These are phyloP conservation scores for Colletotrichum lindemuthianum DNA, from an alignment of 2,329 filamentous ascomycete species.

Conservation along the genomic window DNA sequence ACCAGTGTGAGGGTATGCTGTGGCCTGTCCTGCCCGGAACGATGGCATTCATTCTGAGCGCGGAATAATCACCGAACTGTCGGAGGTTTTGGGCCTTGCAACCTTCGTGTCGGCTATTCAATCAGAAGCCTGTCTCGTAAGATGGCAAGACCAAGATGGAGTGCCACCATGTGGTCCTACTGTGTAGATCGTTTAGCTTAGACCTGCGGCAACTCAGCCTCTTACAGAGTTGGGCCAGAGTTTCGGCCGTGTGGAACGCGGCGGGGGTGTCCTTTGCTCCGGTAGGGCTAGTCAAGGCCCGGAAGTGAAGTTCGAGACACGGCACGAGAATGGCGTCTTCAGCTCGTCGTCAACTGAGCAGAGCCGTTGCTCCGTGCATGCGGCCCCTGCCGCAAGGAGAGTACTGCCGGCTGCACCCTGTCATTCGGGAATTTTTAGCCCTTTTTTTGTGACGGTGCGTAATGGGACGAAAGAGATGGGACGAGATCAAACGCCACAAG, in stretches of 20 bases:
- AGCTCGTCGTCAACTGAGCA: background rate
- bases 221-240: background rate
- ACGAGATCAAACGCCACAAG: conserved; percentile 5
- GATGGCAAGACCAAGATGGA: no score
- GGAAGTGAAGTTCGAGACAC: background rate
- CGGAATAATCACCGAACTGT: no score
- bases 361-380: background rate
- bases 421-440: background rate
- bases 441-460: background rate
- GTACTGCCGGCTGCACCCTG: no score
- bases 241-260: conserved; percentile 10
- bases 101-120: no score
- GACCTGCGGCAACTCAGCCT: conserved; percentile 5
- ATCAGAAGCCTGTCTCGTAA: no score
- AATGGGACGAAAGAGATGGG: conserved; percentile 8
- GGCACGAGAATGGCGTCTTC: background rate
- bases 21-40: no score
- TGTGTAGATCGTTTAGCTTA: background rate
- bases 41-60: no score
- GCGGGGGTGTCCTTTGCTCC: background rate
- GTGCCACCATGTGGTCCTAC: no score
- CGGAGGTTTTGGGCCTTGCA: no score
- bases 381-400: no score
- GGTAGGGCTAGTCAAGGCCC: background rate
- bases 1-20: no score